These are phyloP conservation scores for Cyclospora cayetanensis DNA, from an alignment of 169 alveolate species.

Conservation along the genomic window DNA sequence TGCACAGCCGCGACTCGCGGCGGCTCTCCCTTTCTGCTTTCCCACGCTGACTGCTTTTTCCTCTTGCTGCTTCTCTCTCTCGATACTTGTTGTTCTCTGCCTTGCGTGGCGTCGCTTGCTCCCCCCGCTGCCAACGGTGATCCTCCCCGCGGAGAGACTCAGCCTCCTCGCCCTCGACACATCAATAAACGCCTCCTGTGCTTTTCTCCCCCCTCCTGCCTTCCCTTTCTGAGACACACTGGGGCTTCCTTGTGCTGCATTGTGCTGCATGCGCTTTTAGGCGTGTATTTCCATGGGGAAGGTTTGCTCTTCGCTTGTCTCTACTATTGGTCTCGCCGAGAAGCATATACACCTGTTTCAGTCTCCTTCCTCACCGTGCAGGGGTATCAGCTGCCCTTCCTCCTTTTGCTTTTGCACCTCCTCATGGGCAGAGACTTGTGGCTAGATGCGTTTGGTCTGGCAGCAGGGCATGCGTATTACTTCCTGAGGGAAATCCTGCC, in stretches of 20 bases:
- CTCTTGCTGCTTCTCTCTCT: too few species aligned
- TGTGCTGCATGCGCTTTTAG: slow-evolving; percentile 52
- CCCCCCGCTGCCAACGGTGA: too few species aligned
- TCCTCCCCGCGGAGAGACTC: too few species aligned
- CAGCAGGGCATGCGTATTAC: slow-evolving; percentile 72
- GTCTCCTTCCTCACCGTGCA: slow-evolving; percentile 70
- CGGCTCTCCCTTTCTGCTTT: too few species aligned
- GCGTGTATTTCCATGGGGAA: slow-evolving; percentile 70
- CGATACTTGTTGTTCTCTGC: too few species aligned
- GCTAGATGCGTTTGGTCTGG: slow-evolving; percentile 69
- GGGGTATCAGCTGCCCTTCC: slow-evolving; percentile 77
- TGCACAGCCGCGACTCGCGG: too few species aligned
- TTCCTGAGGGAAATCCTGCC: slow-evolving; percentile 73
- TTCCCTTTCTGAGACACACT: too few species aligned
- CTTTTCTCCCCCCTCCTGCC: too few species aligned
- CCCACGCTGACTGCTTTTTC: too few species aligned
- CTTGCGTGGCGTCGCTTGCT: too few species aligned
- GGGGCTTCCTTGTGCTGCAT: neutral
- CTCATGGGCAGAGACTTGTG: slow-evolving; percentile 74
- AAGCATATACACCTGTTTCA: slow-evolving; percentile 71
- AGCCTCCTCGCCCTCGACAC: too few species aligned
- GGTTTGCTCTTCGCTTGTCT: slow-evolving; percentile 71
- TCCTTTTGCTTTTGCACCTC: slow-evolving; percentile 68
- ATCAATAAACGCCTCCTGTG: too few species aligned
- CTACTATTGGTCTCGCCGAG: slow-evolving; percentile 77